A percentile compares a stretch with the other conserved stretches of the same genome.
These are phyloP conservation scores for Fagus crenata DNA, from an alignment of 306 rosid genomes.

Conservation along the genomic window DNA sequence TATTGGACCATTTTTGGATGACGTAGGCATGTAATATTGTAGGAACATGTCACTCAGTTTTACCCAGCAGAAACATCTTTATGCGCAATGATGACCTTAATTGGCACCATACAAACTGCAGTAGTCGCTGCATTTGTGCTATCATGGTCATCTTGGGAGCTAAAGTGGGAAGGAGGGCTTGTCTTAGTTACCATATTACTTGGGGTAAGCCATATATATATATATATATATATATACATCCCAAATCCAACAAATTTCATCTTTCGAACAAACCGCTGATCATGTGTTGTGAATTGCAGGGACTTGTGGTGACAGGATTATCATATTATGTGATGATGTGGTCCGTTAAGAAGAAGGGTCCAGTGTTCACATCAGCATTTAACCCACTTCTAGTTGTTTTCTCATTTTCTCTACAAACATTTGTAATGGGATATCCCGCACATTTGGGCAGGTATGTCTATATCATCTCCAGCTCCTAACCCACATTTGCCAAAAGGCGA, in stretches of 20 bases:
- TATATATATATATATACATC: neutral
- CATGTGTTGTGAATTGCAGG: conserved; percentile 2
- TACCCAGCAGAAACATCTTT: conserved; percentile 15
- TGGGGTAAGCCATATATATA: conserved; percentile 7
- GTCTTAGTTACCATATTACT: conserved; percentile 1
- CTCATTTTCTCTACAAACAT: conserved; percentile 2
- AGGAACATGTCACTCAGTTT: neutral
- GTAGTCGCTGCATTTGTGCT: conserved; percentile 1
- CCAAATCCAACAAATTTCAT: neutral
- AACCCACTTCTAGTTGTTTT: conserved; percentile 19
- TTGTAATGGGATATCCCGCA: conserved; percentile 2
- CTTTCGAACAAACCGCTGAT: neutral
- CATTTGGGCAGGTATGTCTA: conserved; percentile 12
- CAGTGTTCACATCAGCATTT: neutral
- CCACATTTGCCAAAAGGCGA: no score
- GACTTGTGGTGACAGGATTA: conserved; percentile 16
- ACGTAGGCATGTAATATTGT: neutral
- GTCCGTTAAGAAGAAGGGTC: conserved; percentile 9
- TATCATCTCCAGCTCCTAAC: no score
- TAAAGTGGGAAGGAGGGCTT: conserved; percentile 5
- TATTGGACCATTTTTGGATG: neutral
- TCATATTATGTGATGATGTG: conserved; percentile 12
- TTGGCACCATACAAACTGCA: conserved; percentile 9
- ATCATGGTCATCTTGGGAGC: conserved; percentile 16
- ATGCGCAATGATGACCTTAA: conserved; percentile 14